Evolutionary conservation across 2,329 filamentous ascomycete species (phyloP).

Genomic region (Calonectria multiphialidica): DNA sequence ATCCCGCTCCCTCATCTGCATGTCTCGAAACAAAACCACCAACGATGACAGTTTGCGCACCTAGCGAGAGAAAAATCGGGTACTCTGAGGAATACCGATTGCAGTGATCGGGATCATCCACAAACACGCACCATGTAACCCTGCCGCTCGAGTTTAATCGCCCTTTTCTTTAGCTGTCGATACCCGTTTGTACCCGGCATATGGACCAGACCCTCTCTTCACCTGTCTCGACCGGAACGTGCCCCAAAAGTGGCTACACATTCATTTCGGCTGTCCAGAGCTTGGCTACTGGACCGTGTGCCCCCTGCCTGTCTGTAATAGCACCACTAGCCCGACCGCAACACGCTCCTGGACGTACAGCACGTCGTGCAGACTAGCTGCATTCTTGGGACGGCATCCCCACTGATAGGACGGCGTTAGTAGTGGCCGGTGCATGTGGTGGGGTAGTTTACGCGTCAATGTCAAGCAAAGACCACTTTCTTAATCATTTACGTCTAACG

Average conservation of each 20-base stretch:
- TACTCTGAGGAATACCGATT: not conserved
- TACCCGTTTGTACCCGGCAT: conserved; percentile 3
- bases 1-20: not conserved
- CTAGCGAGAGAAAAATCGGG: not conserved
- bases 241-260: not conserved
- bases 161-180: not conserved
- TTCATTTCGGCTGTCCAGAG: conserved; percentile 41
- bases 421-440: not conserved
- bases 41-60: not conserved
- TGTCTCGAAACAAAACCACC: conserved; percentile 8
- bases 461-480: not conserved
- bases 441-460: conserved; percentile 21
- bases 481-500: not conserved
- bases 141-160: conserved; percentile 18
- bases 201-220: conserved; percentile 1
- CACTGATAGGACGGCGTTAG: conserved; percentile 14
- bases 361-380: not conserved
- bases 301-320: not conserved
- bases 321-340: not conserved
- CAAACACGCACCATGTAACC: conserved; percentile 25
- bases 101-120: conserved; percentile 12
- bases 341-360: not conserved
- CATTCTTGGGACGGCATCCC: not conserved
- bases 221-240: not conserved
- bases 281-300: conserved; percentile 12